Percentiles rank a stretch among this genome's conserved stretches.
Conservation (phyloP, 179 eudicot genomes). For the Spergularia azorica region DNA sequence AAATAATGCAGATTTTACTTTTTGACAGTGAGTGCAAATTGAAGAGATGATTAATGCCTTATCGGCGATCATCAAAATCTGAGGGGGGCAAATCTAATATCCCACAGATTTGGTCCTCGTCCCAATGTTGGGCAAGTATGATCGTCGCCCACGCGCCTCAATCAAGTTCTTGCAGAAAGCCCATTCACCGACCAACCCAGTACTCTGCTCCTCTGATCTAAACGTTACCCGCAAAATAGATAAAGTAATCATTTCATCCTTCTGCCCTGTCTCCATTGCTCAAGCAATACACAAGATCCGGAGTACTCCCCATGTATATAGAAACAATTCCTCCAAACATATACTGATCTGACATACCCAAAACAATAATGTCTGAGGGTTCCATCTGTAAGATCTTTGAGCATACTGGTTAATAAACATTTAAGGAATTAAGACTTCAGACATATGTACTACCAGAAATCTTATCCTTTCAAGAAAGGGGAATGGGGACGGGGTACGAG, state of each 20-base stretch:
- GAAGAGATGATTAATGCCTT: no score
- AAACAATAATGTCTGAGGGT: background rate
- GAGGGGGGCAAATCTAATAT: no score
- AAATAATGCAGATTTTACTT: no score
- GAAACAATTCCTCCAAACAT: constrained; percentile 1
- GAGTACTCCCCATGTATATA: background rate
- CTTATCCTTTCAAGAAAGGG: background rate
- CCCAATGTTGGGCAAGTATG: background rate
- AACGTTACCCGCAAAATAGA: background rate
- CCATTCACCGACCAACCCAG: background rate
- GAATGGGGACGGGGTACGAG: no score
- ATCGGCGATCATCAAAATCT: no score
- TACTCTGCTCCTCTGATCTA: background rate
- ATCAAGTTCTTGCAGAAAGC: background rate
- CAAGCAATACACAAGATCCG: background rate
- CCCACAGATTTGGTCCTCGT: no score
- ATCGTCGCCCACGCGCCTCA: background rate
- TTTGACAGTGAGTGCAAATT: no score
- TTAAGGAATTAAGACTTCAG: background rate
- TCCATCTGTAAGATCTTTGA: background rate
- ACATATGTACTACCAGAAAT: background rate
- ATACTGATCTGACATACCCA: background rate
- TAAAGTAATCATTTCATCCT: background rate
- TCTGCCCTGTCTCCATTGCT: background rate
- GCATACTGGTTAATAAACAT: background rate